Evolutionary conservation across 2,329 filamentous ascomycete genomes (phyloP), one percentile per base, ranked within the genome.

Genomic region (Blumeria hordei): DNA sequence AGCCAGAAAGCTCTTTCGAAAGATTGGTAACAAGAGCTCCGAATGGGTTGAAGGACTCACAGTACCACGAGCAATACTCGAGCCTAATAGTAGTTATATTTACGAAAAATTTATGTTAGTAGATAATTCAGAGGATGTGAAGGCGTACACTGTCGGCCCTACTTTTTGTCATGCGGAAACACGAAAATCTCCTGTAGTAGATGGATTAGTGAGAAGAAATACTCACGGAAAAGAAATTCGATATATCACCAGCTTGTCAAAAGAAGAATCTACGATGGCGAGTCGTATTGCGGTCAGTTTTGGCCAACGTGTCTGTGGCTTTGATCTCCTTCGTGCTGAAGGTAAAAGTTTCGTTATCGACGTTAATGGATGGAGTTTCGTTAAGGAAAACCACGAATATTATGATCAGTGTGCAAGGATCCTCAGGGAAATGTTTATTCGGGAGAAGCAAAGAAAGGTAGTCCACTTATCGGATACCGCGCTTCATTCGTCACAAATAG

Each of bases 331-430:
- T 56, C 81, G 93, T 33, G 87, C 88, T 11, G 81, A 80, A 53
- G 86, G 88, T 14, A 86, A 86, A 67, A 96, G 90, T 66, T 98
- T 87, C 68, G 92, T 98, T 52, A 98, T 98, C 61, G 92, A 98
- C 63, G 92, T 98, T 62, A 98, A 98, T 67, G 92, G 92, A 11
- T 98, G 93, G 93, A 96, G 90, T 65, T 98, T 98, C 64, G 92
- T 98, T 67, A 98, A 98, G 67, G 93, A 98, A 67, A 98, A 98
- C 63, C 90, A 95, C 59, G 88, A 94, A 58, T 98, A 98, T 68
- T 98, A 98, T 66, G 85, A 96, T 64, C 86, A 87, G 64, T 92
- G 83, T 61, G 80, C 92, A 21, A 81, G 74, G 57, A 94, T 96
- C 52, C 71, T 98, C 54, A 85, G 81, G 64, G 82, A 92, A 6